These are phyloP conservation scores for Casaregolazyma suthepensis DNA, from an alignment of 1,139 yeast genomes.

Conservation along the genomic window DNA sequence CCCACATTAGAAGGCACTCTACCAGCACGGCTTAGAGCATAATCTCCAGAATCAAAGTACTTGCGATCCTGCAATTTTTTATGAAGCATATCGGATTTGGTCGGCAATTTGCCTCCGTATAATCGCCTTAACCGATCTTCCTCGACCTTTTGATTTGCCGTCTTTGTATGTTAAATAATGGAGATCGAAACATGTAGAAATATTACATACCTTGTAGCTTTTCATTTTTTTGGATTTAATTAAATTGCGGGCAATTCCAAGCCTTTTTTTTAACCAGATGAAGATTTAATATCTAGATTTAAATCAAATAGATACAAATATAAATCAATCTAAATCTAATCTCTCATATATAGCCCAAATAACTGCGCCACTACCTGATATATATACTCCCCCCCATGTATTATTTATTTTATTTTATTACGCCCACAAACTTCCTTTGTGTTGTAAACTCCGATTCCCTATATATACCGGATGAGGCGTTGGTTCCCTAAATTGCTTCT, in stretches of 20 bases:
- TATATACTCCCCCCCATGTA: background rate
- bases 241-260: too few relatives aligned
- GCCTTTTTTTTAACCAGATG: too few relatives aligned
- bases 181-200: too few relatives aligned
- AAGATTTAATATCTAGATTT: too few relatives aligned
- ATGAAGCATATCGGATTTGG: slow-evolving; percentile 72
- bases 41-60: slow-evolving; percentile 95
- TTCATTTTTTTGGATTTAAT: background rate
- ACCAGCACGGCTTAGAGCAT: slow-evolving; percentile 80
- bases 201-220: background rate
- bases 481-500: background rate
- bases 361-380: background rate
- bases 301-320: too few relatives aligned
- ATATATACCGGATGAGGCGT: background rate
- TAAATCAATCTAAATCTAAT: too few relatives aligned
- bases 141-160: slow-evolving; percentile 20
- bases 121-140: slow-evolving; percentile 53
- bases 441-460: background rate
- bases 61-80: slow-evolving; percentile 73
- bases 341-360: too few relatives aligned
- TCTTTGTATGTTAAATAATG: too few relatives aligned
- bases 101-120: slow-evolving; percentile 89
- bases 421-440: background rate
- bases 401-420: background rate
- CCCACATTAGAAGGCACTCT: slow-evolving; percentile 29